Evolutionary conservation across 371 early-diverging fungal species (phyloP), one percentile per base, ranked within the genome.

Genomic region (Mortierella sp.): DNA sequence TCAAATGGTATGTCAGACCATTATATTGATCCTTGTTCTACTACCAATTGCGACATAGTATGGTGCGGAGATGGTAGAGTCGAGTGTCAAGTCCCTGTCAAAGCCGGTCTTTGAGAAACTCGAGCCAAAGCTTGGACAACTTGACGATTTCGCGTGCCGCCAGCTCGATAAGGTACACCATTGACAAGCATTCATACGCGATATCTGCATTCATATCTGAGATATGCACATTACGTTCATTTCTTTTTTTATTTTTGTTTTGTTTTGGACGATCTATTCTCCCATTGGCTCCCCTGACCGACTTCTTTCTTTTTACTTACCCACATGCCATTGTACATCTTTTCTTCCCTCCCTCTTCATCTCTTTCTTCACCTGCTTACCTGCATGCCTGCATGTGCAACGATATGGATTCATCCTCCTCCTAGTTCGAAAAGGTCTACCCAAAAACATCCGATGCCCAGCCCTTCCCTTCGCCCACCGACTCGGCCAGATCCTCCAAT

Each of bases 61-160:
- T 84, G 91, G 91, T 38, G 95, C 94, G 4, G 94, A 95, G 81
- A 95, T 94, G 83, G 94, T 97, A 51, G 98, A 96, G 83, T 93
- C 94, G 3, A 90, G 94, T 14, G 93, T 95, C 21, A 91, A 91
- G 77, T 88, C 90, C 10, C 90, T 96, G 73, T 91, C 92, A 75
- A 87, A 89, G 83, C 94, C 94, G 35, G 92, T 95, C 27, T 88
- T 92, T 58, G 91, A 91, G 49, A 90, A 91, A 55, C 89, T 96
- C 21, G 93, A 93, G 81, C 93, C 94, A 12, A 85, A 87, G 41
- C 80, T 90, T 16, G 88, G 83, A 29, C 93, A 93, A 72, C 81
- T 96, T 63, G 96, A 96, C 78, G 90, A 91, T 43, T 95, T 96
- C 90, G 96, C 96, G 0, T 94, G 94, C 78, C 90, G 88, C 16